Evolutionary conservation across 1,139 yeast species (phyloP).

Genomic region (Diutina scorzettiae): DNA sequence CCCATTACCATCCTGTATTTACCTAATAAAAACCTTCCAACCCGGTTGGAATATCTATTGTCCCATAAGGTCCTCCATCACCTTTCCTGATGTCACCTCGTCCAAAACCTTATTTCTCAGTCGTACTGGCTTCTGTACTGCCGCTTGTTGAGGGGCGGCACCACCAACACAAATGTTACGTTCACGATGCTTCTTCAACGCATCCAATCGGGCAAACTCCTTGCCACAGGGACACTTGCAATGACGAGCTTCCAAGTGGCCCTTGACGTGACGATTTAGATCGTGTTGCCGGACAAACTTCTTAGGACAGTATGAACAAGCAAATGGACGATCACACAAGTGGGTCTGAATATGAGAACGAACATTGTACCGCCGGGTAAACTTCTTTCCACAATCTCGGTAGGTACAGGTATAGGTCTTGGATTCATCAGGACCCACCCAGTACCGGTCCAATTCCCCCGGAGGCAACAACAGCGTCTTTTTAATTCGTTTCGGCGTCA

Average conservation of each 20-base stretch:
- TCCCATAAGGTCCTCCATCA: constrained; percentile 1
- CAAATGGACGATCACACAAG: constrained; percentile 82
- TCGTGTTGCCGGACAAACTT: constrained; percentile 88
- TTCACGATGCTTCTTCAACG: constrained; percentile 57
- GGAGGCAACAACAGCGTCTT: constrained; percentile 74
- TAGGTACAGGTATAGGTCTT: constrained; percentile 62
- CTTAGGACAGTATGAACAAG: constrained; percentile 49
- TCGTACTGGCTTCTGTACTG: background rate
- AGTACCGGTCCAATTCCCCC: constrained; percentile 77
- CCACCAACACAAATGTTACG: constrained; percentile 5
- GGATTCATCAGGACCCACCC: constrained; percentile 68
- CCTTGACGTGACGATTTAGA: constrained; percentile 77
- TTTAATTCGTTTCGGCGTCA: constrained; percentile 18
- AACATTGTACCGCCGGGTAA: constrained; percentile 86
- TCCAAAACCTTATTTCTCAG: background rate
- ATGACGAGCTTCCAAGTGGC: constrained; percentile 68
- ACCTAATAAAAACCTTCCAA: background rate
- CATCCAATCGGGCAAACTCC: constrained; percentile 82
- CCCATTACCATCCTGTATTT: background rate
- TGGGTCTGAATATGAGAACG: constrained; percentile 97
- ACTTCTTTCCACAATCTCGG: constrained; percentile 71
- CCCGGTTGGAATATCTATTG: background rate
- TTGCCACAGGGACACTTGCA: constrained; percentile 82
- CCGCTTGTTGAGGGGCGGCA: background rate
- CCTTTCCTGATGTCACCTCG: constrained; percentile 2